Base-by-base conservation (phyloP, 179 eudicot genomes). In the Corrigiola litoralis region DNA sequence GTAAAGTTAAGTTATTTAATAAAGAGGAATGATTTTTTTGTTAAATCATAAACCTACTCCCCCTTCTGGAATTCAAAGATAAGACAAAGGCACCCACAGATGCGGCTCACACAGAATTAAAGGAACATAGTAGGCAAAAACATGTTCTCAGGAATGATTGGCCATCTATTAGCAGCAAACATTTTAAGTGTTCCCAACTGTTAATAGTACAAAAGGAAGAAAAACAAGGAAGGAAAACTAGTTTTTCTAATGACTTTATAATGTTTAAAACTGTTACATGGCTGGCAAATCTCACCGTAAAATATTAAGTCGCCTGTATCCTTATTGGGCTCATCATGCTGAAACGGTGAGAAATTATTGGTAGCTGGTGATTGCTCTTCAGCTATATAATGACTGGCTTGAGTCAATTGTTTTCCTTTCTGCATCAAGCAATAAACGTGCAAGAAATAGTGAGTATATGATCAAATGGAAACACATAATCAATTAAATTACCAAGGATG, bases 351-450 rank as follows among this genome's bases (percentile, higher is more conserved):
- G 55, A 61, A n/a, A 27, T 66, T 69, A 72, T 69, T 52, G 24
- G 64, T 18, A 60, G 72, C 61, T 42, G 64, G 79, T 44, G 48
- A 5, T 25, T 56, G 68, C 20, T 63, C 73, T 65, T 73, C 83
- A 68, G 72, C 68, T 61, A 51, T 54, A 66, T 66, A 44, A 36
- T 42, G 58, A 66, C 71, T 67, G 41, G 80, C 52, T 52, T 50
- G 47, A 31, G 84, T 63, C 71, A 63, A 61, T 33, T 63, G 80
- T 56, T 67, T 63, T 37, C 50, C 77, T 61, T 70, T 83, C 96
- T 92, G 81, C 65, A 70, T 59, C 14, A 54, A 68, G 51, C 47
- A 59, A 47, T 33, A 13, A 56, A 38, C 6, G 4, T 1, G 44
- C 21, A 40, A 68, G 52, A 52, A 32, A n/a, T 25, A 40, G 12